Percentiles rank a stretch among this genome's conserved stretches.
phyloP scores from a whole-genome alignment of 495 filamentous ascomycete species.

The Aspergillus cavernicola region DNA sequence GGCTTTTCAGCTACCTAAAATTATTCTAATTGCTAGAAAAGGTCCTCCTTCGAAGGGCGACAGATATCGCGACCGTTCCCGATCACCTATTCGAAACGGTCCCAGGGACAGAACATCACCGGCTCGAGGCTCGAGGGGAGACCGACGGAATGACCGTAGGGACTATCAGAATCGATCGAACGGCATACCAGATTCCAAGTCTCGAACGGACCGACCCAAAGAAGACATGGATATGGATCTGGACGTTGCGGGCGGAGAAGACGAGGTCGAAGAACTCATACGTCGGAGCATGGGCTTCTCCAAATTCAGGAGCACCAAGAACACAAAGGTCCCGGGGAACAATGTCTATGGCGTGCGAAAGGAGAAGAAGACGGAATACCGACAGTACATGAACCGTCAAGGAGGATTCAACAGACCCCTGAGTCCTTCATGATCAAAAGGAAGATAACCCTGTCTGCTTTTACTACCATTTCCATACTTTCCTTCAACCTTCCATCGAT shows the following conservation, averaged over 20 bases:
- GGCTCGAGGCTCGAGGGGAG: conserved; percentile 28
- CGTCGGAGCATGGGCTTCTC: conserved; percentile 83
- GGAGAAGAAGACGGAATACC: conserved; percentile 93
- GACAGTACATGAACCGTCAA: conserved; percentile 98
- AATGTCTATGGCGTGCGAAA: conserved; percentile 79
- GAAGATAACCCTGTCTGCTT: not conserved
- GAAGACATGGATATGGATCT: conserved; percentile 42
- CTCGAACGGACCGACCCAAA: conserved; percentile 15
- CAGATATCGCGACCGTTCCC: conserved; percentile 40
- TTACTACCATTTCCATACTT: not conserved
- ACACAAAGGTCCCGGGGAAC: conserved; percentile 87
- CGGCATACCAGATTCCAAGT: conserved; percentile 21
- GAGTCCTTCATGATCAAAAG: conserved; percentile 49
- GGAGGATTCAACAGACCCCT: conserved; percentile 95
- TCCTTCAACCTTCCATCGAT: not conserved
- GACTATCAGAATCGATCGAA: conserved; percentile 27
- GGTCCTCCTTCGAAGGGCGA: conserved; percentile 33
- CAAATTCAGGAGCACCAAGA: conserved; percentile 80
- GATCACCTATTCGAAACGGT: conserved; percentile 44
- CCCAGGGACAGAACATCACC: conserved; percentile 36
- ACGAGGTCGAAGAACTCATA: conserved; percentile 73
- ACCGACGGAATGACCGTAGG: conserved; percentile 33
- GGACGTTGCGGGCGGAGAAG: conserved; percentile 54
- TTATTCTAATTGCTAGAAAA: conserved; percentile 12
- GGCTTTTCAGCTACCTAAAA: conserved; percentile 10